Base-by-base conservation (phyloP, 352 stramenopile species). In the Phytophthora constricta region DNA sequence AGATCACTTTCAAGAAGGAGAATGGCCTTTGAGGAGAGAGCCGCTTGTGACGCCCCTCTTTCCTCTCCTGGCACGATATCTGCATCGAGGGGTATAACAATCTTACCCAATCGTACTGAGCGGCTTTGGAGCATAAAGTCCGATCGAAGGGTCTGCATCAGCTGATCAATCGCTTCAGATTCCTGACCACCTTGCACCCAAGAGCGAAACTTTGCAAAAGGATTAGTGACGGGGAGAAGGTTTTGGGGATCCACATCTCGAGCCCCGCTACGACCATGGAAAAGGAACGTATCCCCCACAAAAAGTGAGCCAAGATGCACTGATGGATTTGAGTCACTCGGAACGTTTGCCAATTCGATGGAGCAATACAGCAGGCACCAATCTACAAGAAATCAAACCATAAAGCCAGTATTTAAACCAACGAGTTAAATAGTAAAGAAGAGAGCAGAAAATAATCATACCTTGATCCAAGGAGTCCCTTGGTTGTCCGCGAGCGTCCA, bases 71-170 rank as follows among this genome's bases (percentile, higher is more conserved):
- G 16, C n/a, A 56, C 50, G 3, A 62, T 53, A 22, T 80, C 58
- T 4, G 68, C 70, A 46, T 85, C 82, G 8, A 86, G 56, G 16
- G 77, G 72, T 0, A 56, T 22, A 10, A 90, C 58, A 1, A 63
- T 45, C n/a, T 73, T 71, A 9, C 84, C 84, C 1, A 92, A 61
- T 9, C 76, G 62, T 16, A 92, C 60, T 16, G 72, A 79, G 4
- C 70, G 62, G 39, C 72, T 86, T 33, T 87, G 70, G 0, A 91
- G 62, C 69, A 92, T 92, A 45, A 90, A 91, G 10, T 89, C 80
- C 0, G 86, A 93, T 45, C 79, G 73, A 3, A 93, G 65, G 1
- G 71, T 73, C 3, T 62, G 51, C 16, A 87, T 66, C 10, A 89
- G 43, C 8, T 71, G 61, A 3, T 70, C 64, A 28, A 83, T 77